phyloP scores from a whole-genome alignment of 768 basidiomycete species.

The Lanmaoa pseudosensibilis region DNA sequence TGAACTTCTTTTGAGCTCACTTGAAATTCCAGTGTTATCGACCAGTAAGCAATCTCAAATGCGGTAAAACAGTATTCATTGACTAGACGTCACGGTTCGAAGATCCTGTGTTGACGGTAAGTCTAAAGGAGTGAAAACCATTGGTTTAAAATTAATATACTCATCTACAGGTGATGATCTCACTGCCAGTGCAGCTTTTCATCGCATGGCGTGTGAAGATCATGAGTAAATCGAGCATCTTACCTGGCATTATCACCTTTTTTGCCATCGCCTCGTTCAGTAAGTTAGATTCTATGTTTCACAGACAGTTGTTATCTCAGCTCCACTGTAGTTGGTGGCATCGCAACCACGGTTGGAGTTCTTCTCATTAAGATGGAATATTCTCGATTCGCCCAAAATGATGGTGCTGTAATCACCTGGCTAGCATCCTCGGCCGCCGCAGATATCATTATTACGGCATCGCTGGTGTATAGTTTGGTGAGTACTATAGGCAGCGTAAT shows the following conservation, averaged over 20 bases:
- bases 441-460: conserved; percentile 44
- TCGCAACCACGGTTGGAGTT: conserved; percentile 34
- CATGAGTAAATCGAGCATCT: conserved; percentile 30
- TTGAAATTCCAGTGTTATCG: conserved; percentile 7
- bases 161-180: conserved; percentile 42
- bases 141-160: neutral
- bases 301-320: neutral
- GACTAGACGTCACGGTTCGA: neutral
- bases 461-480: conserved; percentile 47
- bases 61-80: neutral
- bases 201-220: conserved; percentile 45
- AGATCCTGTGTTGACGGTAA: conserved; percentile 49
- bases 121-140: neutral
- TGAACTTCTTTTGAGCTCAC: conserved; percentile 23
- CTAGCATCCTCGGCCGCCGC: conserved; percentile 40
- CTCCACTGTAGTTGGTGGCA: conserved; percentile 31
- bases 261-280: conserved; percentile 10
- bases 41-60: conserved; percentile 7
- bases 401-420: conserved; percentile 41
- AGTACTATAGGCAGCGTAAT: neutral
- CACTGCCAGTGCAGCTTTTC: conserved; percentile 46
- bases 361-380: conserved; percentile 33
- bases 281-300: neutral
- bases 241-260: conserved; percentile 27
- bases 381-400: conserved; percentile 33